Percentiles rank a stretch among this genome's conserved stretches.
phyloP scores from a whole-genome alignment of 169 alveolate species.

The Theileria parva region DNA sequence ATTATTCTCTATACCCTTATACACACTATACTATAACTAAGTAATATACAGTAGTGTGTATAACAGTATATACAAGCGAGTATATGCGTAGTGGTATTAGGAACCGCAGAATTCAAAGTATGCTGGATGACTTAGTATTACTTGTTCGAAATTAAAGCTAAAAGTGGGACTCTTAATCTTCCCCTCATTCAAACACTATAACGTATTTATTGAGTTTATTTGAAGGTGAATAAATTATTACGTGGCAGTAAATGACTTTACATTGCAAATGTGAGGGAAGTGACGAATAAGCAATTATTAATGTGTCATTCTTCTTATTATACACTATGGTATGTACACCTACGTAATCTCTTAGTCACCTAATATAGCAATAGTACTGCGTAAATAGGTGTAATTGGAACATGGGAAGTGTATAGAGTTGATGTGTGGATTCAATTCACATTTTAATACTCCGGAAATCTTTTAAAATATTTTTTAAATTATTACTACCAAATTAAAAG shows the following conservation, averaged over 20 bases:
- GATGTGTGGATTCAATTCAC: constrained; percentile 54
- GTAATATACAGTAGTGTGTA: background rate
- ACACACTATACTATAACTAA: background rate
- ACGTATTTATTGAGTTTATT: background rate
- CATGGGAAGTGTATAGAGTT: constrained; percentile 52
- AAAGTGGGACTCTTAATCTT: constrained; percentile 35
- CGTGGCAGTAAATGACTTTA: constrained; percentile 69
- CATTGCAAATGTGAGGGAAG: constrained; percentile 77
- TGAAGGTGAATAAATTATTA: background rate
- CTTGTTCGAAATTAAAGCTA: constrained; percentile 63
- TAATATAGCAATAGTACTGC: background rate
- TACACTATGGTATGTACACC: constrained; percentile 76
- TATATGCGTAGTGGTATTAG: no score
- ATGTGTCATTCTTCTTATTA: constrained; percentile 68
- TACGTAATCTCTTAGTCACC: background rate
- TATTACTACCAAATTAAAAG: constrained; percentile 61
- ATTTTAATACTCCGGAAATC: constrained; percentile 47
- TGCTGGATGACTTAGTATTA: constrained; percentile 74
- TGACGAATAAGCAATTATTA: constrained; percentile 75
- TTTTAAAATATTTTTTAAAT: constrained; percentile 25
- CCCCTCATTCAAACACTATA: constrained; percentile 39
- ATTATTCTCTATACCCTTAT: constrained; percentile 55
- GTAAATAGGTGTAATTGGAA: background rate
- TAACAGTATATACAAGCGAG: no score
- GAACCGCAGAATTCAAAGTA: constrained; percentile 78